These are phyloP conservation scores for Mycena epipterygia DNA, from an alignment of 768 basidiomycete genomes.

Conservation along the genomic window DNA sequence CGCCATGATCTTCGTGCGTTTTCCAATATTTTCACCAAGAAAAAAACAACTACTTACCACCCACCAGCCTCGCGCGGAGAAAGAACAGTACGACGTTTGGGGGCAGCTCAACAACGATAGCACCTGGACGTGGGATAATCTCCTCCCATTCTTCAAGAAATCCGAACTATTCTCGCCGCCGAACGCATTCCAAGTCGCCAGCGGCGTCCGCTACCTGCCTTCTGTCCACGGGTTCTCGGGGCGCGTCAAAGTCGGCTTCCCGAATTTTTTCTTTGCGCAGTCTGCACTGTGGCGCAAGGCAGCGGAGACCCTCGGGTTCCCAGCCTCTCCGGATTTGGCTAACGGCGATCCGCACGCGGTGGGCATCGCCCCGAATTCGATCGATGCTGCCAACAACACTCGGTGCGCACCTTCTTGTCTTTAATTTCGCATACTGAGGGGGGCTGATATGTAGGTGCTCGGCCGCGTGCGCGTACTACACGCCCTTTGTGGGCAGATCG, in stretches of 20 bases:
- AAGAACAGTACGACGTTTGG: constrained; percentile 52
- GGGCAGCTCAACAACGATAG: constrained; percentile 45
- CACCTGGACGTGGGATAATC: constrained; percentile 54
- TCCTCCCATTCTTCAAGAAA: constrained; percentile 61
- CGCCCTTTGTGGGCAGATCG: constrained; percentile 44
- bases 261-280: constrained; percentile 49
- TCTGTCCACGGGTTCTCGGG: constrained; percentile 45
- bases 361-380: constrained; percentile 47
- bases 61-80: constrained; percentile 47
- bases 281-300: constrained; percentile 45
- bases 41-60: background rate
- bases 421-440: background rate
- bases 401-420: constrained; percentile 31
- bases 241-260: constrained; percentile 49
- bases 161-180: constrained; percentile 73
- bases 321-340: constrained; percentile 41
- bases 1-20: constrained; percentile 51
- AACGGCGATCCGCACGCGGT: constrained; percentile 45
- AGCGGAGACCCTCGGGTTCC: constrained; percentile 39
- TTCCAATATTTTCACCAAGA: background rate
- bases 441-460: constrained; percentile 37
- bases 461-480: constrained; percentile 48
- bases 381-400: constrained; percentile 49
- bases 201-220: constrained; percentile 41
- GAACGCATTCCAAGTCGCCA: constrained; percentile 41